A percentile compares a stretch with the other conserved stretches of the same genome.
Conservation (phyloP, 306 rosid species). For the Vigna unguiculata region DNA sequence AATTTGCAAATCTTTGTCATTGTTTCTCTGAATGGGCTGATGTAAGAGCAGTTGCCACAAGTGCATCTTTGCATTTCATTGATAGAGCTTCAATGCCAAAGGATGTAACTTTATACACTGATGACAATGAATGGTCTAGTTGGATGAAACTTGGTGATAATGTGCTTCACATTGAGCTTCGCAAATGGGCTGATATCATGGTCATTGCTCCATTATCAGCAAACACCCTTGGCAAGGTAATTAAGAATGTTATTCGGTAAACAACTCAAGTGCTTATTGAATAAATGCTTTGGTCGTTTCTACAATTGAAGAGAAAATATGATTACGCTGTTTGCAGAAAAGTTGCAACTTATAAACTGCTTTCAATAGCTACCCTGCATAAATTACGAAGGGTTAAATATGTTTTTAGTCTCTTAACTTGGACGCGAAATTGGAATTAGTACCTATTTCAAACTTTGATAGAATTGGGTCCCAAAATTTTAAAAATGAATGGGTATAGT, state of each 20-base stretch:
- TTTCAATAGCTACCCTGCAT: not conserved
- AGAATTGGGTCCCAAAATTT: too few species aligned
- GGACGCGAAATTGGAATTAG: too few species aligned
- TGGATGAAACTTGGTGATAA: conserved; percentile 90
- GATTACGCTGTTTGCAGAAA: not conserved
- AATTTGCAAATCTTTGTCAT: conserved; percentile 88
- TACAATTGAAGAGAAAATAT: not conserved
- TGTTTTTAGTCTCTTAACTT: too few species aligned
- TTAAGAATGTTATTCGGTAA: not conserved
- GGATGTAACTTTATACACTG: conserved; percentile 67
- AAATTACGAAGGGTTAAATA: too few species aligned
- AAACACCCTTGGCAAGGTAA: conserved; percentile 97
- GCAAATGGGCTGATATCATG: conserved; percentile 96
- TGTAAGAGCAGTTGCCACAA: conserved; percentile 84
- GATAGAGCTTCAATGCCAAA: conserved; percentile 82
- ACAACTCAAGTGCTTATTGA: not conserved
- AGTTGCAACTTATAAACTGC: not conserved
- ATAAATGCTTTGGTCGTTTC: not conserved
- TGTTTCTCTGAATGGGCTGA: conserved; percentile 95
- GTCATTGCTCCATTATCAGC: conserved; percentile 96
- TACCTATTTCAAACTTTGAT: too few species aligned
- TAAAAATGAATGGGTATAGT: too few species aligned
- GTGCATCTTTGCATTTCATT: conserved; percentile 86
- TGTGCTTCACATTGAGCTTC: conserved; percentile 97
- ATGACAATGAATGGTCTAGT: conserved; percentile 86